phyloP scores from a whole-genome alignment of 163 green algal genomes.

The Botryococcus braunii region DNA sequence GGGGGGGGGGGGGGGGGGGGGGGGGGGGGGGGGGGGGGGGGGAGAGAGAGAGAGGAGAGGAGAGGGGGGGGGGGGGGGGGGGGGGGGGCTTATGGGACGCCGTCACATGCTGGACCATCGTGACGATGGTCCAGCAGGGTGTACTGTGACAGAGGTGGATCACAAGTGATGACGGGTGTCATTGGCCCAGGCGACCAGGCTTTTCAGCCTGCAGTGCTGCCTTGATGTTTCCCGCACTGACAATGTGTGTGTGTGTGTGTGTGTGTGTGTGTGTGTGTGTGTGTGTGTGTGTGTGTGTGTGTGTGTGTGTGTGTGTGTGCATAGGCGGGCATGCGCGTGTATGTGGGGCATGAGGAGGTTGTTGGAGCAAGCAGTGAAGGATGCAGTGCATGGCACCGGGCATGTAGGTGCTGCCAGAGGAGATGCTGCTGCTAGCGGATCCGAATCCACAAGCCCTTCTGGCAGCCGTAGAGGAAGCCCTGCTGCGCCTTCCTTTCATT shows the following conservation, averaged over 20 bases:
- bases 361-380: not conserved
- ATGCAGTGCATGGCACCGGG: too few relatives aligned
- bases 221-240: slow-evolving; percentile 47
- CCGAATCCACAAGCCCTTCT: slow-evolving; percentile 45
- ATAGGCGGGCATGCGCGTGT: not conserved
- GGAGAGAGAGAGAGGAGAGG: too few relatives aligned
- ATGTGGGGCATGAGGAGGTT: not conserved
- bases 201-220: slow-evolving; percentile 73
- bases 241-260: not conserved
- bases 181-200: too few relatives aligned
- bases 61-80: too few relatives aligned
- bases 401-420: slow-evolving; percentile 64
- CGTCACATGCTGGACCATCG: too few relatives aligned
- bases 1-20: too few relatives aligned
- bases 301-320: not conserved
- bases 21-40: too few relatives aligned
- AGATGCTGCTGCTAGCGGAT: slow-evolving; percentile 68
- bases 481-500: slow-evolving; percentile 15
- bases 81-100: too few relatives aligned
- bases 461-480: slow-evolving; percentile 30
- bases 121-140: too few relatives aligned
- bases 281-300: not conserved
- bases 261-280: not conserved
- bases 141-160: too few relatives aligned
- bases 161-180: too few relatives aligned